Conservation (phyloP, 2,329 filamentous ascomycete genomes). For the Saccharata proteae region DNA sequence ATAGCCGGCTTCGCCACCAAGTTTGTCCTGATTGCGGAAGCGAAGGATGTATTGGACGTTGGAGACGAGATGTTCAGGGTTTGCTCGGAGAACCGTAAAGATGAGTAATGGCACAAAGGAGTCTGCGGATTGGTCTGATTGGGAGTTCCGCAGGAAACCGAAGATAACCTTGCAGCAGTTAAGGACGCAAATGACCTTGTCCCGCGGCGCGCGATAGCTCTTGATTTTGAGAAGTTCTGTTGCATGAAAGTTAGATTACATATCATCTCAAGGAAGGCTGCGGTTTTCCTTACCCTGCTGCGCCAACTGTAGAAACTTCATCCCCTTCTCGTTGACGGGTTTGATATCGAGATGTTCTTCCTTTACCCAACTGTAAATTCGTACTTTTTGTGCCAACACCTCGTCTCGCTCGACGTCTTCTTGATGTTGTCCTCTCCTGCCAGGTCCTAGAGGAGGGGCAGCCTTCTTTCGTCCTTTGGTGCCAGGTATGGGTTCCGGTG, state of each 20-base stretch:
- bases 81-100: constrained; percentile 87
- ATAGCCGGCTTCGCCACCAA: constrained; percentile 94
- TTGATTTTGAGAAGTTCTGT: constrained; percentile 89
- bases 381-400: constrained; percentile 89
- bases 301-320: constrained; percentile 75
- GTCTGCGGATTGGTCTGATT: constrained; percentile 89
- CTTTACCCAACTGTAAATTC: constrained; percentile 89
- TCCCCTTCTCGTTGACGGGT: constrained; percentile 70
- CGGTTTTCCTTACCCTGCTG: constrained; percentile 55
- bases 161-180: constrained; percentile 99
- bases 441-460: constrained; percentile 49
- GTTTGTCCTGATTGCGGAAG: constrained; percentile 94
- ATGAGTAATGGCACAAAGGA: constrained; percentile 92
- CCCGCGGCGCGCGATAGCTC: constrained; percentile 87
- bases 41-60: constrained; percentile 97
- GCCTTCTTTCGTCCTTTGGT: constrained; percentile 56
- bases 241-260: constrained; percentile 14
- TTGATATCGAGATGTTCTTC: constrained; percentile 92
- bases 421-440: constrained; percentile 89
- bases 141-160: constrained; percentile 84
- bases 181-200: constrained; percentile 96
- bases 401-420: constrained; percentile 96
- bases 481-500: constrained; percentile 55
- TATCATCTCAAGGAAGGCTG: not conserved
- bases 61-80: constrained; percentile 88